phyloP scores from a whole-genome alignment of 2,329 filamentous ascomycete genomes.

The Hypoxylon sp. region DNA sequence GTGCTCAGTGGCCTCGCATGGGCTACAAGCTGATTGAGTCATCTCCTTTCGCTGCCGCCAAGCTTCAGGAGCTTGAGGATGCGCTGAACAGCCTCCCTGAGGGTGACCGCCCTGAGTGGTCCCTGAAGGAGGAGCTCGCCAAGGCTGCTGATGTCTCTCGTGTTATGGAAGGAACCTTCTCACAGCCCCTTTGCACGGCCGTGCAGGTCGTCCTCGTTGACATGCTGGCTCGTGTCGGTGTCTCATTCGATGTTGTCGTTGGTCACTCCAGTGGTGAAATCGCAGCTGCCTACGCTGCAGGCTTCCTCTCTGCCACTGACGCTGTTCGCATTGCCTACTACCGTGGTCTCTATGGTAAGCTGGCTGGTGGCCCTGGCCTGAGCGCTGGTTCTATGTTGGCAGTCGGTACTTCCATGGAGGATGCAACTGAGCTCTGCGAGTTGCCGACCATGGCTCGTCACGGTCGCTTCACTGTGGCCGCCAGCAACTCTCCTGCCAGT shows the following conservation, averaged over 20 bases:
- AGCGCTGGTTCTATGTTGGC: slow-evolving; percentile 58
- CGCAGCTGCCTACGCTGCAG: slow-evolving; percentile 48
- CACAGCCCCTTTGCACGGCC: slow-evolving; percentile 56
- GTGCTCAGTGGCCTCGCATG: slow-evolving; percentile 54
- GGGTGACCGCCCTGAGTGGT: slow-evolving; percentile 42
- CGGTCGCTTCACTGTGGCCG: slow-evolving; percentile 53
- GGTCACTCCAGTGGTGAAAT: slow-evolving; percentile 52
- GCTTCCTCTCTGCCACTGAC: slow-evolving; percentile 43
- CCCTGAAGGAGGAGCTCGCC: slow-evolving; percentile 36
- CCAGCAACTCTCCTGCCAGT: slow-evolving; percentile 56
- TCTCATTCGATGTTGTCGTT: slow-evolving; percentile 49
- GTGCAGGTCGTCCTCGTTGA: slow-evolving; percentile 59
- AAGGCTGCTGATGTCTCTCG: slow-evolving; percentile 25
- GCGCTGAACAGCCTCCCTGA: slow-evolving; percentile 40
- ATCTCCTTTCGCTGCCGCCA: slow-evolving; percentile 27
- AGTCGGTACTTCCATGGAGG: slow-evolving; percentile 53
- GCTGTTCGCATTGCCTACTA: slow-evolving; percentile 53
- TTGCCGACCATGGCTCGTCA: slow-evolving; percentile 43
- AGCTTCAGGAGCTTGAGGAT: slow-evolving; percentile 43
- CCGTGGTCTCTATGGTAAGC: slow-evolving; percentile 52
- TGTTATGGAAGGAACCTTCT: slow-evolving; percentile 38
- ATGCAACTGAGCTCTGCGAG: slow-evolving; percentile 35
- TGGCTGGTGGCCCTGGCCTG: slow-evolving; percentile 47
- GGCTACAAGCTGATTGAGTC: slow-evolving; percentile 41
- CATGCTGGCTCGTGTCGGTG: slow-evolving; percentile 47